Percentiles rank a stretch among this genome's conserved stretches.
phyloP scores from a whole-genome alignment of 345 rosid genomes.

The Melaleuca alternifolia region DNA sequence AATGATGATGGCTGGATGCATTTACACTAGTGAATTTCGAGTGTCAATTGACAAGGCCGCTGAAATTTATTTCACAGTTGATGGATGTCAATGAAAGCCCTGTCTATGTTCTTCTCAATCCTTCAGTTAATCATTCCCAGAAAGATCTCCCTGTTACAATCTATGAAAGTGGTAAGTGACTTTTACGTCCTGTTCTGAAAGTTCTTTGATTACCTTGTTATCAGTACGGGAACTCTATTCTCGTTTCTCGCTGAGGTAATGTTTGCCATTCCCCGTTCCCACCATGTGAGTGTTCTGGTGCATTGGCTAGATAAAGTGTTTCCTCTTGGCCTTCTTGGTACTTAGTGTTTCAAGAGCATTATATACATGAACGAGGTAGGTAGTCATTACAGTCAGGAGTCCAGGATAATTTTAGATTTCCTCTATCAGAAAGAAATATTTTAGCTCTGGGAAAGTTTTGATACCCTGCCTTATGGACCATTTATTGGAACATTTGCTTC shows the following conservation, averaged over 20 bases:
- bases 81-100: slow-evolving; percentile 98
- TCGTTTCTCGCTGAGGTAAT: not conserved
- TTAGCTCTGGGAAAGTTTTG: not conserved
- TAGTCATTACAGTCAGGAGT: not conserved
- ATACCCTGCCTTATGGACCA: not conserved
- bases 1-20: not conserved
- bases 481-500: not conserved
- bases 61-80: slow-evolving; percentile 37
- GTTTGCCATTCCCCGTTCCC: not conserved
- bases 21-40: not conserved
- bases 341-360: not conserved
- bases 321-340: not conserved
- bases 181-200: not conserved
- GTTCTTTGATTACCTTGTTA: not conserved
- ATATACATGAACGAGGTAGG: not conserved
- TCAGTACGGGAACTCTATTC: not conserved
- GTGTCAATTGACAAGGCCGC: not conserved
- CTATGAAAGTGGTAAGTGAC: slow-evolving; percentile 67
- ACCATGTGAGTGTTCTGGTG: not conserved
- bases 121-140: slow-evolving; percentile 73
- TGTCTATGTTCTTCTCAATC: slow-evolving; percentile 82
- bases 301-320: not conserved
- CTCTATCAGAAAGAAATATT: not conserved
- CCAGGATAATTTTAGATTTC: not conserved
- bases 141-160: slow-evolving; percentile 93